Evolutionary conservation across 176 grass and related monocot genomes (phyloP).

Genomic region (Triticum timopheevii): DNA sequence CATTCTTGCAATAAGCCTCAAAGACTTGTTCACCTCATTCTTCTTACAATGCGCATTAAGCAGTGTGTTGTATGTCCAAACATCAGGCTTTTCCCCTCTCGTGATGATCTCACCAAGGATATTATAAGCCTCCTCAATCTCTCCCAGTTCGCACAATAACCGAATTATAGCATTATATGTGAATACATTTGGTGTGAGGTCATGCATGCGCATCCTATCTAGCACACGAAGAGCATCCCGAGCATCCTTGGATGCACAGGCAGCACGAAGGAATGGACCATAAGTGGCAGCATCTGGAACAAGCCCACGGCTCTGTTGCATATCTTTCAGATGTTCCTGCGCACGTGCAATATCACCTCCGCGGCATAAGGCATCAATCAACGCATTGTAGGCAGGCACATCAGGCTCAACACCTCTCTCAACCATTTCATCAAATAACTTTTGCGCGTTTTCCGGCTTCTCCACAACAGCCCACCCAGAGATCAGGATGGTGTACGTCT

Average conservation of each 20-base stretch:
- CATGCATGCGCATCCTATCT: conserved; percentile 56
- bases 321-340: conserved; percentile 49
- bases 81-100: conserved; percentile 56
- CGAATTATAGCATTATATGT: conserved; percentile 75
- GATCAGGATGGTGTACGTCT: conserved; percentile 83
- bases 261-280: conserved; percentile 58
- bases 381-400: conserved; percentile 48
- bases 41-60: conserved; percentile 69
- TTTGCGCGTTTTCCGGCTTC: conserved; percentile 33
- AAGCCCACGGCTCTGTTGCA: conserved; percentile 51
- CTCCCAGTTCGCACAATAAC: conserved; percentile 64
- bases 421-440: conserved; percentile 76
- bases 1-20: conserved; percentile 73
- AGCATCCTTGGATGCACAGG: conserved; percentile 60
- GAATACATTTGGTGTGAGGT: conserved; percentile 75
- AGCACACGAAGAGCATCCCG: conserved; percentile 53
- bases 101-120: conserved; percentile 67
- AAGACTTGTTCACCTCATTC: conserved; percentile 72
- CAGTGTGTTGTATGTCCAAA: conserved; percentile 84
- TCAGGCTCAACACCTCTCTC: conserved; percentile 40
- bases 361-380: conserved; percentile 65
- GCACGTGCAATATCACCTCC: conserved; percentile 48
- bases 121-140: conserved; percentile 71
- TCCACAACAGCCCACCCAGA: conserved; percentile 56
- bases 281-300: conserved; percentile 63